phyloP scores from a whole-genome alignment of 495 filamentous ascomycete species.

The Tetracladium marchalianum region DNA sequence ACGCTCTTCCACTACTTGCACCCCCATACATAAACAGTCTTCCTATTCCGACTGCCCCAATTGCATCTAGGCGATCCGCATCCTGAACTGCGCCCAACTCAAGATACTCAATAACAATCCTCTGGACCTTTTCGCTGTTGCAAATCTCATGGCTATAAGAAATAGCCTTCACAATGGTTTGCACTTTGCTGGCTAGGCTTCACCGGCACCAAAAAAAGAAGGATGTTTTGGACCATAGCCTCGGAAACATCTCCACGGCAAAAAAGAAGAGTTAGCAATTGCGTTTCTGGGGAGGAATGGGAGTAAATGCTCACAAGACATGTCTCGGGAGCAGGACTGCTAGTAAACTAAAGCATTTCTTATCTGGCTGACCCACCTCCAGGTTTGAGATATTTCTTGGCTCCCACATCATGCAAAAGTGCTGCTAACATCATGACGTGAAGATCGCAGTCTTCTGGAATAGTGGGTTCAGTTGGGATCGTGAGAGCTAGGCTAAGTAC shows the following conservation, averaged over 20 bases:
- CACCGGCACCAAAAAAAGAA: constrained; percentile 40
- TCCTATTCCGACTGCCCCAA: constrained; percentile 74
- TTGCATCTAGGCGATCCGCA: constrained; percentile 78
- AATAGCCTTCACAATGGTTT: constrained; percentile 59
- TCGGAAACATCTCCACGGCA: constrained; percentile 22
- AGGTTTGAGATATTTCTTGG: constrained; percentile 60
- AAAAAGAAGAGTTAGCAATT: too few relatives aligned
- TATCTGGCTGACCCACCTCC: constrained; percentile 7
- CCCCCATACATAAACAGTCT: constrained; percentile 60
- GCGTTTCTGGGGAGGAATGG: too few relatives aligned
- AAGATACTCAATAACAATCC: constrained; percentile 44
- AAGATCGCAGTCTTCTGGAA: constrained; percentile 35
- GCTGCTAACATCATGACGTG: constrained; percentile 53
- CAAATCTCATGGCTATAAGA: constrained; percentile 62
- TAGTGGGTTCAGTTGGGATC: constrained; percentile 8
- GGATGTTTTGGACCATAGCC: constrained; percentile 43
- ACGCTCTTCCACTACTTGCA: constrained; percentile 24
- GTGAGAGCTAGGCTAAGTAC: constrained; percentile 53
- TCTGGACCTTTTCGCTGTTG: constrained; percentile 31
- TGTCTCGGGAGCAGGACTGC: too few relatives aligned
- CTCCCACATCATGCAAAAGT: constrained; percentile 77
- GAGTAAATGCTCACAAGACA: too few relatives aligned
- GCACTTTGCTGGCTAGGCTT: constrained; percentile 48
- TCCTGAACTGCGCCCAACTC: constrained; percentile 82
- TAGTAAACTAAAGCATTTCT: too few relatives aligned